Conservation (phyloP, 305 asterid genomes). For the Salvia sclarea region DNA sequence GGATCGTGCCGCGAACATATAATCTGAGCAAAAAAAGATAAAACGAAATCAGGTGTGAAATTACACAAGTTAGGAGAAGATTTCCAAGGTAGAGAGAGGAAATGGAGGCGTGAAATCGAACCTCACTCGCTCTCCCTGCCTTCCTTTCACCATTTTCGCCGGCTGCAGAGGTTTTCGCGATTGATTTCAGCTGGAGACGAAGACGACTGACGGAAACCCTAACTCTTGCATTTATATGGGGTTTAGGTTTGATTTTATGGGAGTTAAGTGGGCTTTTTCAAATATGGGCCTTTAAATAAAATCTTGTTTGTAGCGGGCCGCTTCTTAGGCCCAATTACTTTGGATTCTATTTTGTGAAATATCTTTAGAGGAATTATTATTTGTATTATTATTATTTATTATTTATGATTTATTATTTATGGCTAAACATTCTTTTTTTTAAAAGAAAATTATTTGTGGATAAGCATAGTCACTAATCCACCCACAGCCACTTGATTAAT, state of each 20-base stretch:
- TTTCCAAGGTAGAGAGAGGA: background rate
- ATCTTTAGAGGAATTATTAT: no score
- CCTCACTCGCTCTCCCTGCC: conserved; percentile 83
- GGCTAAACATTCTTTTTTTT: no score
- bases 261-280: background rate
- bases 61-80: no score
- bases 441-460: no score
- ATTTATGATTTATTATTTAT: no score
- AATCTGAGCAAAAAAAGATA: conserved; percentile 33
- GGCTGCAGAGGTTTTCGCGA: conserved; percentile 2
- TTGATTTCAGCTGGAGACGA: background rate
- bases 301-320: background rate
- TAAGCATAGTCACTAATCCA: no score
- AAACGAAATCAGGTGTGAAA: no score
- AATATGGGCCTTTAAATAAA: background rate
- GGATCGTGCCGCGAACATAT: conserved; percentile 58
- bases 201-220: conserved; percentile 14
- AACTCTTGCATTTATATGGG: background rate
- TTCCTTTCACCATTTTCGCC: conserved; percentile 55
- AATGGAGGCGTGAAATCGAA: background rate
- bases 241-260: background rate
- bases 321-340: background rate
- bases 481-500: no score
- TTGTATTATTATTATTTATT: no score
- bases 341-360: background rate